Evolutionary conservation across 2,329 filamentous ascomycete genomes (phyloP).

Genomic region (Cyphellophora europaea): DNA sequence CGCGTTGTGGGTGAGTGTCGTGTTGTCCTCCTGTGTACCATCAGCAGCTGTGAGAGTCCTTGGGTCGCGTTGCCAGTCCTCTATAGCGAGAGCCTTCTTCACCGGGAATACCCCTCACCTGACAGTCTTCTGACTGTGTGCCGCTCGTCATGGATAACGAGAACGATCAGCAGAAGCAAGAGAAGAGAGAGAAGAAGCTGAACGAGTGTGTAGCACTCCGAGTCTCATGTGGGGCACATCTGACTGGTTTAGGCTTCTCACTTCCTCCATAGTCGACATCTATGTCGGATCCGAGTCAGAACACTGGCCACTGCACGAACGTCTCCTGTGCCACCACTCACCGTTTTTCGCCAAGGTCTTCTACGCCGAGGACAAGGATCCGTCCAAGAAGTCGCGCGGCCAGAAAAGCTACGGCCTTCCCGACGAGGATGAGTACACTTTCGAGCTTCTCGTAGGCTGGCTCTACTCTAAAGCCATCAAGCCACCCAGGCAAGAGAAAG

Average conservation of each 20-base stretch:
- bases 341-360: constrained; percentile 46
- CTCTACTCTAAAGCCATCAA: constrained; percentile 42
- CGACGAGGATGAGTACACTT: constrained; percentile 42
- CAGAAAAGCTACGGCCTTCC: constrained; percentile 37
- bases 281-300: constrained; percentile 46
- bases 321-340: constrained; percentile 45
- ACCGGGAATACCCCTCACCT: too few species aligned
- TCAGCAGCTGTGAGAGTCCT: too few species aligned
- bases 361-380: constrained; percentile 29
- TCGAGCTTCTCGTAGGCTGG: constrained; percentile 45
- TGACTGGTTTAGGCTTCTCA: constrained; percentile 36
- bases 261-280: constrained; percentile 45
- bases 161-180: constrained; percentile 5
- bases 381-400: constrained; percentile 18
- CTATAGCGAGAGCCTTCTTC: too few species aligned
- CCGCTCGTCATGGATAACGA: constrained; percentile 16
- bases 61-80: too few species aligned
- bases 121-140: too few species aligned
- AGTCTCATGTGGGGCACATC: background rate
- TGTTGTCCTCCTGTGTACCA: too few species aligned
- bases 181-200: constrained; percentile 28
- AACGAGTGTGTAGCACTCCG: constrained; percentile 29
- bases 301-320: constrained; percentile 47
- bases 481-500: constrained; percentile 39
- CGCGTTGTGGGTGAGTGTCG: too few species aligned